Evolutionary conservation across 2,329 filamentous ascomycete species (phyloP).

Genomic region (Fusarium sterilihyphosum): DNA sequence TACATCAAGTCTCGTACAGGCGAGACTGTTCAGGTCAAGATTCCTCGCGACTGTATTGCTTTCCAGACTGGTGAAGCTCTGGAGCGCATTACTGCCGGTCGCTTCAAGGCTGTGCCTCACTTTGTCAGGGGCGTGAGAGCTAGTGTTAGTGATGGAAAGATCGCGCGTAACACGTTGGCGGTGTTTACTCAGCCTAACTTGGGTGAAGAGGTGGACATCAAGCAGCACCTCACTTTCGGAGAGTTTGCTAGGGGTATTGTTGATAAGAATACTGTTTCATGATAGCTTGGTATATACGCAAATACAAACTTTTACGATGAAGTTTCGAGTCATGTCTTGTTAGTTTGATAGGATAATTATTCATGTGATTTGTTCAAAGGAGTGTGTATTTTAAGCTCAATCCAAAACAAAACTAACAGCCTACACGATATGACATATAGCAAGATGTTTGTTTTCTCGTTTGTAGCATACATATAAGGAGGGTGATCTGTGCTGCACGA

Average conservation of each 20-base stretch:
- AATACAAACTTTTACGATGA: neutral
- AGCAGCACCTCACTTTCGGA: slow-evolving; percentile 75
- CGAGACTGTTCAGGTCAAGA: slow-evolving; percentile 87
- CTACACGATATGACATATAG: neutral
- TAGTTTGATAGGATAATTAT: too few species aligned
- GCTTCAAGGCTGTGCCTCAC: slow-evolving; percentile 94
- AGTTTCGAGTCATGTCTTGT: neutral
- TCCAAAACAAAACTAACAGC: neutral
- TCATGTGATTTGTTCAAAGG: neutral
- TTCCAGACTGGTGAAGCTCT: slow-evolving; percentile 97
- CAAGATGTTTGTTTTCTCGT: neutral
- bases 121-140: slow-evolving; percentile 83
- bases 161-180: slow-evolving; percentile 88
- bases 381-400: neutral
- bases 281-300: neutral
- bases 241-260: slow-evolving; percentile 75
- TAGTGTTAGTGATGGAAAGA: slow-evolving; percentile 59
- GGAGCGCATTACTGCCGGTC: slow-evolving; percentile 88
- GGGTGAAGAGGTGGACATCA: slow-evolving; percentile 78
- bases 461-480: slow-evolving; percentile 1
- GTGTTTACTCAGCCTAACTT: slow-evolving; percentile 98
- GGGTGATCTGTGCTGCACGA: neutral
- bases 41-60: slow-evolving; percentile 89
- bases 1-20: slow-evolving; percentile 91
- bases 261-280: slow-evolving; percentile 66